Percentiles rank a stretch among this genome's conserved stretches.
Evolutionary conservation across 495 filamentous ascomycete genomes (phyloP).

Genomic region (Cercophora newfieldiana): DNA sequence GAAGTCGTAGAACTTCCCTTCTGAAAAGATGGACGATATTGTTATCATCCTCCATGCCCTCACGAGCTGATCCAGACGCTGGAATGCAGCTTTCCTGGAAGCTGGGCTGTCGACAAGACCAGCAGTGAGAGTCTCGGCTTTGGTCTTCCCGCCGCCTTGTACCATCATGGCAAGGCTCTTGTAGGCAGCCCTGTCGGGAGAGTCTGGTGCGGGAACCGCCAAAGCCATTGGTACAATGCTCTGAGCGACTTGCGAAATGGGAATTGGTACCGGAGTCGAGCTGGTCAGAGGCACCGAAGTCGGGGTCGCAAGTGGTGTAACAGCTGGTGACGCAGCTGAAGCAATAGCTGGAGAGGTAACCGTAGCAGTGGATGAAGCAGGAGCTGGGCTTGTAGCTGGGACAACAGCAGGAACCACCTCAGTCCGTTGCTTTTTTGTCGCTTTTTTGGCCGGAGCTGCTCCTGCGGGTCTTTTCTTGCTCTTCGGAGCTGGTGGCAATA

Average conservation of each 20-base stretch:
- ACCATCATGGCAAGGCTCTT: conserved; percentile 20
- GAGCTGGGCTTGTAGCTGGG: neutral
- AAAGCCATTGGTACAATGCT: neutral
- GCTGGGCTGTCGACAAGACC: neutral
- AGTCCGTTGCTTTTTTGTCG: neutral
- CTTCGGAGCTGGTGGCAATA: neutral
- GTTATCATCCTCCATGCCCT: conserved; percentile 26
- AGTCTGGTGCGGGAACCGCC: neutral
- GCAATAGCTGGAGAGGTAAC: no score
- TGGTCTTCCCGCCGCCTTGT: conserved; percentile 2
- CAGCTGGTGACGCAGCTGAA: no score
- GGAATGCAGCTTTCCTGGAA: conserved; percentile 24
- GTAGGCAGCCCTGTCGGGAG: conserved; percentile 7
- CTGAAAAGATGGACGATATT: neutral
- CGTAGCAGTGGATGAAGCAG: no score
- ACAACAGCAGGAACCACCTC: neutral
- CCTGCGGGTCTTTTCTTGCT: conserved; percentile 10
- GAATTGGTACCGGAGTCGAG: neutral
- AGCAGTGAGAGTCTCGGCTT: neutral
- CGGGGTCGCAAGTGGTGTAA: neutral
- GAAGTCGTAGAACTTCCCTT: conserved; percentile 18
- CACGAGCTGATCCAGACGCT: conserved; percentile 27
- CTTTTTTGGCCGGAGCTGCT: neutral
- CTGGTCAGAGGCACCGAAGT: neutral
- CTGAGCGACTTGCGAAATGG: neutral